phyloP scores from a whole-genome alignment of 148 eudicot species.

The Oxyria digyna region DNA sequence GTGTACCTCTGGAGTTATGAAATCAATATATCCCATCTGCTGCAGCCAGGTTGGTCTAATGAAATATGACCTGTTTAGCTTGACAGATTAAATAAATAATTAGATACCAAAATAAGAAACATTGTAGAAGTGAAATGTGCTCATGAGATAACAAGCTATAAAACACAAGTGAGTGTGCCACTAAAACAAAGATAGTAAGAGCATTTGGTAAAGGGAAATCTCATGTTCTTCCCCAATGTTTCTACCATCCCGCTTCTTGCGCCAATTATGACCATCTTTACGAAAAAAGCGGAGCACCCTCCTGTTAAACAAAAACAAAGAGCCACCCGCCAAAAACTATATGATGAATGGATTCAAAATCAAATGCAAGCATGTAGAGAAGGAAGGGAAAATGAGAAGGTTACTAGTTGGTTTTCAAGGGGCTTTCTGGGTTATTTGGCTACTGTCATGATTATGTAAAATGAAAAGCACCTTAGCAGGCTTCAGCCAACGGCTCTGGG shows the following conservation, averaged over 20 bases:
- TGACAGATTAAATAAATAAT: no score
- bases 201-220: no score
- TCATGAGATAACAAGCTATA: no score
- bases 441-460: slow-evolving; percentile 52
- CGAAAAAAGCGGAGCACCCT: slow-evolving; percentile 90
- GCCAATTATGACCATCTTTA: slow-evolving; percentile 91
- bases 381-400: slow-evolving; percentile 1
- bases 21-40: no score
- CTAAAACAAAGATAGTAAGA: no score
- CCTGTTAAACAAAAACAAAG: slow-evolving; percentile 82
- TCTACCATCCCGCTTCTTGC: slow-evolving; percentile 85
- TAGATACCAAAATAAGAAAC: no score
- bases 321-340: slow-evolving; percentile 53
- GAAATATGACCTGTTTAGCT: no score
- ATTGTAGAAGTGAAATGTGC: no score
- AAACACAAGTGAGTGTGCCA: no score
- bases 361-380: background rate
- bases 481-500: slow-evolving; percentile 83
- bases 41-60: no score
- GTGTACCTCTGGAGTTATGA: slow-evolving; percentile 66
- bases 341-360: background rate
- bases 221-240: slow-evolving; percentile 96
- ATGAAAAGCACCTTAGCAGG: slow-evolving; percentile 78
- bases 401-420: slow-evolving; percentile 77
- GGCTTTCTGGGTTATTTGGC: slow-evolving; percentile 57